Evolutionary conservation across 2,329 filamentous ascomycete species (phyloP), one percentile per base, ranked within the genome.

Genomic region (Thelonectria olida): DNA sequence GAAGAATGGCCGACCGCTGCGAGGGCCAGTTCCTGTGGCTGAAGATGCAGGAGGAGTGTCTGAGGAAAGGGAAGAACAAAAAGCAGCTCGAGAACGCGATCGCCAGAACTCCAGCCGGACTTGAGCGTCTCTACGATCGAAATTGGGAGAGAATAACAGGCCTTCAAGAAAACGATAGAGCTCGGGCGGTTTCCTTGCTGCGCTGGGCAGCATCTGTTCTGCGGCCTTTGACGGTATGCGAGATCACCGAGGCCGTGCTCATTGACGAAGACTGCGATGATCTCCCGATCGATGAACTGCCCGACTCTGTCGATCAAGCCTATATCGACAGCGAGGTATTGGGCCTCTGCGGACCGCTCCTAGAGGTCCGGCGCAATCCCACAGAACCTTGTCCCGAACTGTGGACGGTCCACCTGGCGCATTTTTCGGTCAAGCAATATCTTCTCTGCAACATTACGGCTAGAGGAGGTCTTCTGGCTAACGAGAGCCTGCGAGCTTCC

Each of bases 21-120:
- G 61, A 74, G 2, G 77, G 74, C 0, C 76, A 77, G 38, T 79
- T 79, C 31, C 42, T 79, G 0, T 77, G 69, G 66, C 61, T 78
- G 1, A 73, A 70, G 13, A 28, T 79, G 59, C 68, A 76, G 13
- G 71, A 69, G 9, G 49, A 65, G 0, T 61, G 66, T 1, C 39
- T 79, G 1, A 63, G 62, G 0, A 66, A 54, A 7, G 64, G 72
- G 0, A 71, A 70, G 42, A 75, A 68, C 39, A 64, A 64, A 15
- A 72, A 69, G 28, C 68, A 76, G 23, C 64, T 79, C 0, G 58
- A 75, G 39, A 47, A 61, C 2, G 59, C 65, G 1, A 71, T 80
- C 4, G 60, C 74, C 0, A 56, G 71, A 13, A 72, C 72, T 0
- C 75, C 76, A 0, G 38, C 65, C 0, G 73, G 69, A 0, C 70